Evolutionary conservation across 805 yeast species (phyloP), one percentile per base, ranked within the genome.

Genomic region (Candida hungchunana): DNA sequence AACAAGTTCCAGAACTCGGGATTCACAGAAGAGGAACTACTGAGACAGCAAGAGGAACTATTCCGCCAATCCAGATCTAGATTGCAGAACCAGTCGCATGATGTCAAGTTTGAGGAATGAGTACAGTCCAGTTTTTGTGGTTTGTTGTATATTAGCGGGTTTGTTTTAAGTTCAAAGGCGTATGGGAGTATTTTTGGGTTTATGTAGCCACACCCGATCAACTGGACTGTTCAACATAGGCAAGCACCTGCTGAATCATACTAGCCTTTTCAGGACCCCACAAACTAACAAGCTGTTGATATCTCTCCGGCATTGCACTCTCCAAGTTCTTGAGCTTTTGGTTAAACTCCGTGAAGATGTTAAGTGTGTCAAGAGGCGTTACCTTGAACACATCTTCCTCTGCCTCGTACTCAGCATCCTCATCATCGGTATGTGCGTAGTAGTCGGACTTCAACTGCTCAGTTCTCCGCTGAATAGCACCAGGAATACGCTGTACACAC

Each of bases 1-100:
- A 88, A 90, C 57, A 93, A 93, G 63, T 83, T 93, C 52, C 96
- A 88, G 60, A 86, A 86, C 50, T 81, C 94, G 4, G 97, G 97
- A 0, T 69, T 88, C 45, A 68, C 89, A 2, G 97, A 90, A 56
- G 98, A 89, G 58, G 98, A 93, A 58, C 67, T 93, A 38, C 70
- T 93, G 53, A 76, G 77, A 49, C 95, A 90, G 58, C 98, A 93
- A 58, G 97, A 93, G 53, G 95, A 85, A 58, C 66, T 93, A 40
- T 93, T 93, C 63, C 82, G 85, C 48, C 77, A 79, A 55, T 79
- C 86, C 16, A 69, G 88, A 41, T 80, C 79, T 25, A 67, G 83
- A 43, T 65, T 80, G 46, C 79, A 78, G 34, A 53, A 51, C 32
- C 58, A 55, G 22, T 29, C 28, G n/a, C 42, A 35, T 12, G 23